These are phyloP conservation scores for Naganishia albida DNA, from an alignment of 1,284 basidiomycete species.

Conservation along the genomic window DNA sequence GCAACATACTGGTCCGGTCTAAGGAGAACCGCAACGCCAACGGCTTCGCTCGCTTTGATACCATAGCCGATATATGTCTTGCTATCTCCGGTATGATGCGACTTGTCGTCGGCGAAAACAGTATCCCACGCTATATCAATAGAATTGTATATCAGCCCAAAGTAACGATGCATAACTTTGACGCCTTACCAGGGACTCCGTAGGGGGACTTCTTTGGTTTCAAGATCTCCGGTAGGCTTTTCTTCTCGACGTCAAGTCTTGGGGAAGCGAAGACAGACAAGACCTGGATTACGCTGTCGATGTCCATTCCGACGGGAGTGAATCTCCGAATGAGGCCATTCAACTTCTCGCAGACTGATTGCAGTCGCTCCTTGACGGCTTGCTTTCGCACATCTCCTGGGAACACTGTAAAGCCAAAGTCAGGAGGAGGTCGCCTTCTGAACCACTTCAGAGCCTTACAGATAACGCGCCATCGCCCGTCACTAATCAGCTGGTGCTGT, in stretches of 20 bases:
- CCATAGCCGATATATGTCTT: constrained; percentile 51
- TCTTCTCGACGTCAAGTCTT: constrained; percentile 34
- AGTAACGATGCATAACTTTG: not conserved
- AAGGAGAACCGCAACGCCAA: constrained; percentile 47
- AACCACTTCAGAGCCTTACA: constrained; percentile 14
- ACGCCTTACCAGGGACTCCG: constrained; percentile 16
- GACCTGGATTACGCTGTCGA: constrained; percentile 37
- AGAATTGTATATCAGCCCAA: constrained; percentile 10
- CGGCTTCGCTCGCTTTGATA: constrained; percentile 41
- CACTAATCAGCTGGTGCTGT: constrained; percentile 67
- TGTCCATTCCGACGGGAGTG: constrained; percentile 40
- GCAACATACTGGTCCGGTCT: constrained; percentile 50
- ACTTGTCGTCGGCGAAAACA: constrained; percentile 45
- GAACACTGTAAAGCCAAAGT: constrained; percentile 57
- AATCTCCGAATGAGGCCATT: constrained; percentile 46
- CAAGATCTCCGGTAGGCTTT: constrained; percentile 33
- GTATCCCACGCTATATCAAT: constrained; percentile 33
- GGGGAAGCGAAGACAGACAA: constrained; percentile 36
- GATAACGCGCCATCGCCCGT: constrained; percentile 71
- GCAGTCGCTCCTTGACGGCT: constrained; percentile 55
- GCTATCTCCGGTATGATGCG: constrained; percentile 46
- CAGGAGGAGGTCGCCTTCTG: not conserved
- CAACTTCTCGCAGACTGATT: constrained; percentile 57
- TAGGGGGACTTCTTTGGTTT: constrained; percentile 35
- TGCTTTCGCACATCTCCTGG: constrained; percentile 60